Evolutionary conservation across 768 basidiomycete species (phyloP).

Genomic region (Agaricus blazei): DNA sequence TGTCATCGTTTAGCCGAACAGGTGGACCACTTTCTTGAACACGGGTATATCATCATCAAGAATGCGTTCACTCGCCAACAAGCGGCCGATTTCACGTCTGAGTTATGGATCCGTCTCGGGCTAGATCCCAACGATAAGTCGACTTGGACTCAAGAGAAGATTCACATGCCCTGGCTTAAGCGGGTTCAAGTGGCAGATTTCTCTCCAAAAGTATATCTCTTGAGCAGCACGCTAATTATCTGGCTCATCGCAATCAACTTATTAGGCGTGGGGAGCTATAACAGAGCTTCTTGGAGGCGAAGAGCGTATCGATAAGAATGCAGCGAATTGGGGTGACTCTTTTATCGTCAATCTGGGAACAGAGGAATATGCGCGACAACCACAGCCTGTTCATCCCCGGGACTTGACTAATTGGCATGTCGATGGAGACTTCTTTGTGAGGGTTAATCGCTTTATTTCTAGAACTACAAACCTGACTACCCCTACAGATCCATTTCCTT

Average conservation of each 20-base stretch:
- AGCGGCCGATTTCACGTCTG: slow-evolving; percentile 42
- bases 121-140: slow-evolving; percentile 48
- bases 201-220: slow-evolving; percentile 40
- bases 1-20: slow-evolving; percentile 32
- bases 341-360: slow-evolving; percentile 62
- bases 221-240: neutral
- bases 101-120: slow-evolving; percentile 48
- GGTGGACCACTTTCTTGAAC: slow-evolving; percentile 47
- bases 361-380: slow-evolving; percentile 30
- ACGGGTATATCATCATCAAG: slow-evolving; percentile 50
- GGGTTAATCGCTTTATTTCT: slow-evolving; percentile 8
- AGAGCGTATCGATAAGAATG: slow-evolving; percentile 47
- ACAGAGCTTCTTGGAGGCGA: slow-evolving; percentile 56
- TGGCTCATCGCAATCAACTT: slow-evolving; percentile 25
- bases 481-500: slow-evolving; percentile 47
- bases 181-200: slow-evolving; percentile 41
- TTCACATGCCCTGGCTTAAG: slow-evolving; percentile 52
- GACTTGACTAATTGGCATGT: slow-evolving; percentile 63
- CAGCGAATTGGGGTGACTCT: slow-evolving; percentile 49
- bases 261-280: slow-evolving; percentile 55
- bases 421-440: slow-evolving; percentile 53
- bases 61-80: slow-evolving; percentile 49
- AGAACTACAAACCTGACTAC: neutral
- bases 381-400: slow-evolving; percentile 27
- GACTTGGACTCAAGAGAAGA: slow-evolving; percentile 48